A percentile compares a stretch with the other conserved stretches of the same genome.
Conservation (phyloP, 371 early-diverging fungal species). For the Actinomortierella ambigua region DNA sequence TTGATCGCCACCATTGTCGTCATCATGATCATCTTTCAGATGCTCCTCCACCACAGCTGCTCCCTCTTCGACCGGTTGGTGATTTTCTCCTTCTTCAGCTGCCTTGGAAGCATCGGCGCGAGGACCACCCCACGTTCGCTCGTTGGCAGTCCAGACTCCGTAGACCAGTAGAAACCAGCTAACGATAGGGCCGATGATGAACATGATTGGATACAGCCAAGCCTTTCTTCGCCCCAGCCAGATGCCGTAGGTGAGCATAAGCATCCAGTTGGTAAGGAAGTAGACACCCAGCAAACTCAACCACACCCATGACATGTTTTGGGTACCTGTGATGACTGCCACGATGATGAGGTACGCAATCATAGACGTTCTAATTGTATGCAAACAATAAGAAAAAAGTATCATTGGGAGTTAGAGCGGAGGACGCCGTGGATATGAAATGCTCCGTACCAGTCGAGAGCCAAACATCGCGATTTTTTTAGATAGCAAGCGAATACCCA, state of each 20-base stretch:
- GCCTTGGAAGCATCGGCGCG: constrained; percentile 17
- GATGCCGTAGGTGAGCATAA: constrained; percentile 20
- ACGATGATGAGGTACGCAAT: constrained; percentile 10
- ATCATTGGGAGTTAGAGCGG: neutral
- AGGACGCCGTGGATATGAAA: neutral
- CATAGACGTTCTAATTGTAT: constrained; percentile 27
- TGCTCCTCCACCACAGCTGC: neutral
- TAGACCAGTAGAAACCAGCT: constrained; percentile 23
- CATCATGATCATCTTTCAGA: neutral
- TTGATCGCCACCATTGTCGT: too few relatives aligned
- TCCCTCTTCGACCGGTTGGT: neutral
- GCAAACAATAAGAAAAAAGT: neutral
- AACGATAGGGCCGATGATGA: constrained; percentile 24
- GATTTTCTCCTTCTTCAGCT: constrained; percentile 3
- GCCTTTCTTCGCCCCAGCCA: constrained; percentile 26
- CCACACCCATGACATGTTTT: constrained; percentile 15
- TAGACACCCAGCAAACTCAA: constrained; percentile 11
- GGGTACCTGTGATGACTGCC: constrained; percentile 10
- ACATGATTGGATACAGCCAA: constrained; percentile 24
- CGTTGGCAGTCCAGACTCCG: constrained; percentile 29
- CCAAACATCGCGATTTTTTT: too few relatives aligned
- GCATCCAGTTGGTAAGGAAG: constrained; percentile 19
- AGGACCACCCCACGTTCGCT: constrained; percentile 38
- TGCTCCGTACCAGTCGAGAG: too few relatives aligned
- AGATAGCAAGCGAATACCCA: too few relatives aligned